Conservation (phyloP, 225 moss, liverwort and hornwort species). For the Pseudisothecium myosuroides region DNA sequence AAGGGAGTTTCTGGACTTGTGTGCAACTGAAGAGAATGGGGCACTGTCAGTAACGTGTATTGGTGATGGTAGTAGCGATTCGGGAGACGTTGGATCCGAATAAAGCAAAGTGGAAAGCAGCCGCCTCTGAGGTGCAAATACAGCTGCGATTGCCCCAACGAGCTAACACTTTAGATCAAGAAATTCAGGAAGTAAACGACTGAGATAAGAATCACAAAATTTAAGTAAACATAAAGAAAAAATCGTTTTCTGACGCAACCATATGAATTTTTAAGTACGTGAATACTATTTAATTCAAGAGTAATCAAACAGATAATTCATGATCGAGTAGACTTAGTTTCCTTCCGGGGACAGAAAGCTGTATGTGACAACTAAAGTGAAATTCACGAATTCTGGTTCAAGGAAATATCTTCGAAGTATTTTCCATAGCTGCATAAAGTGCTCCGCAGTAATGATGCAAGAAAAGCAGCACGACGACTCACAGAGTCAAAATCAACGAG, state of each 20-base stretch:
- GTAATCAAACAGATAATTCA: background rate
- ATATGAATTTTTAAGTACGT: background rate
- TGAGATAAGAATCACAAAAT: background rate
- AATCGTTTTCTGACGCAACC: background rate
- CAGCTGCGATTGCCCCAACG: conserved; percentile 15
- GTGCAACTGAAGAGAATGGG: background rate
- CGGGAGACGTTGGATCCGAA: background rate
- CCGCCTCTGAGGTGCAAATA: conserved; percentile 21
- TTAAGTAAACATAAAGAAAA: background rate
- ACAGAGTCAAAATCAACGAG: background rate
- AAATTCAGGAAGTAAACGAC: background rate
- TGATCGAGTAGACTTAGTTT: background rate
- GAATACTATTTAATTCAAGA: background rate
- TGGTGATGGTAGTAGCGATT: conserved; percentile 5
- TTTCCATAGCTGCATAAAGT: background rate
- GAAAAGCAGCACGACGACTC: background rate
- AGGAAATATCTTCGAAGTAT: background rate
- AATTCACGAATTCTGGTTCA: background rate
- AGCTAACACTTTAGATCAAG: background rate
- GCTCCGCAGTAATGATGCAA: background rate
- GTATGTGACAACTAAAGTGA: background rate
- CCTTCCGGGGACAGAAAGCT: background rate
- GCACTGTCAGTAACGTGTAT: background rate
- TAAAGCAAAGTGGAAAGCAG: conserved; percentile 14
- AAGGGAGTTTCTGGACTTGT: background rate